Percentiles rank a stretch among this genome's conserved stretches.
phyloP scores from a whole-genome alignment of 257 asterid species.

The Capsicum pubescens region DNA sequence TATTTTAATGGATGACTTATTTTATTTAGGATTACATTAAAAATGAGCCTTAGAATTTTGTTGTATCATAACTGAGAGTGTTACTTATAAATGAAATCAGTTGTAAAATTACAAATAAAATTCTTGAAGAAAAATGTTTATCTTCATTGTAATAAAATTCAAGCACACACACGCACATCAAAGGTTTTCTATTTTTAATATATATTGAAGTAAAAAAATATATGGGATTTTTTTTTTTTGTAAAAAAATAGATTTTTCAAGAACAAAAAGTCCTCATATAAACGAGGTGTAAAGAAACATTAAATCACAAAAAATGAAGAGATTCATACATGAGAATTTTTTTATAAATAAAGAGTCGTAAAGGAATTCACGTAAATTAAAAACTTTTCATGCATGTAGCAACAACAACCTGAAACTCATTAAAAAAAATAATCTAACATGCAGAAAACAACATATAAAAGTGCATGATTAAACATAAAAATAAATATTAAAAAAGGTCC shows the following conservation, averaged over 20 bases:
- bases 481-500: not conserved
- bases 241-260: too few species aligned
- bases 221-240: too few species aligned
- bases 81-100: not conserved
- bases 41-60: too few species aligned
- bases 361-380: not conserved
- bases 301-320: too few species aligned
- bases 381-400: not conserved
- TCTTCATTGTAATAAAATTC: too few species aligned
- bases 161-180: too few species aligned
- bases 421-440: not conserved
- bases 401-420: not conserved
- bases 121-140: not conserved
- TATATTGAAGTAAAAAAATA: not conserved
- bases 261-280: not conserved
- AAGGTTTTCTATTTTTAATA: too few species aligned
- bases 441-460: not conserved
- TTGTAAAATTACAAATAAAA: not conserved
- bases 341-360: not conserved
- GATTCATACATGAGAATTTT: too few species aligned
- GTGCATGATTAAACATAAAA: not conserved
- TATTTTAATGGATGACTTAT: not conserved
- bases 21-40: not conserved
- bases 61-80: not conserved
- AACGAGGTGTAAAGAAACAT: too few species aligned